These are phyloP conservation scores for Plasmodium berghei DNA, from an alignment of 169 alveolate species.

Conservation along the genomic window DNA sequence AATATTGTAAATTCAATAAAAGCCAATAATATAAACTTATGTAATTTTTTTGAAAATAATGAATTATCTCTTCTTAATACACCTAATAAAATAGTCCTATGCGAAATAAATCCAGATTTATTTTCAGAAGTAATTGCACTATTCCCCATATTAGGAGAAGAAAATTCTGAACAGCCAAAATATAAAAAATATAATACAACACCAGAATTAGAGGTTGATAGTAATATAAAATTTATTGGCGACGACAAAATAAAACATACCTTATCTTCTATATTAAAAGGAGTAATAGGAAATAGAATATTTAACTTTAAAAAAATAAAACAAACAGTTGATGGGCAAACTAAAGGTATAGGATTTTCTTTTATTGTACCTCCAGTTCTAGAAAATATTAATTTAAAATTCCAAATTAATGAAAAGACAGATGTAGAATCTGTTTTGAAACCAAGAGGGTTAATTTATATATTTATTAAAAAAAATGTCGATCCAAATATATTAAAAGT, in stretches of 20 bases:
- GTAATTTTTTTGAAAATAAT: slow-evolving; percentile 50
- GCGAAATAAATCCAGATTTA: slow-evolving; percentile 35
- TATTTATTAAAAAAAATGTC: slow-evolving; percentile 19
- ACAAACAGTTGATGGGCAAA: not conserved
- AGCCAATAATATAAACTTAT: slow-evolving; percentile 15
- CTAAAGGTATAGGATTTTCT: slow-evolving; percentile 50
- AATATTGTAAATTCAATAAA: not conserved
- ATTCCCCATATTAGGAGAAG: slow-evolving; percentile 28
- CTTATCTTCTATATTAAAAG: slow-evolving; percentile 23
- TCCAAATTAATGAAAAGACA: slow-evolving; percentile 17
- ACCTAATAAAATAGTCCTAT: slow-evolving; percentile 11
- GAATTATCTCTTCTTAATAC: slow-evolving; percentile 1
- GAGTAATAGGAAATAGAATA: slow-evolving; percentile 50
- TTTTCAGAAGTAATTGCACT: slow-evolving; percentile 50
- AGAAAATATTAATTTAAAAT: slow-evolving; percentile 4
- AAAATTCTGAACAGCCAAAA: not conserved
- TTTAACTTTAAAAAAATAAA: slow-evolving; percentile 28
- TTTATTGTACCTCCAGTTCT: slow-evolving; percentile 50
- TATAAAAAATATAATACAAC: slow-evolving; percentile 15
- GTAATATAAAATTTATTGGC: slow-evolving; percentile 10
- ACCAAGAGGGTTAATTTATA: slow-evolving; percentile 45
- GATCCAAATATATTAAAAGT: slow-evolving; percentile 1
- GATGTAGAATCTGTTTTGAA: not conserved
- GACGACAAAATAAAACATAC: not conserved
- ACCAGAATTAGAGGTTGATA: slow-evolving; percentile 2